Evolutionary conservation across 2,329 filamentous ascomycete genomes (phyloP).

Genomic region (Xylaria sp.): DNA sequence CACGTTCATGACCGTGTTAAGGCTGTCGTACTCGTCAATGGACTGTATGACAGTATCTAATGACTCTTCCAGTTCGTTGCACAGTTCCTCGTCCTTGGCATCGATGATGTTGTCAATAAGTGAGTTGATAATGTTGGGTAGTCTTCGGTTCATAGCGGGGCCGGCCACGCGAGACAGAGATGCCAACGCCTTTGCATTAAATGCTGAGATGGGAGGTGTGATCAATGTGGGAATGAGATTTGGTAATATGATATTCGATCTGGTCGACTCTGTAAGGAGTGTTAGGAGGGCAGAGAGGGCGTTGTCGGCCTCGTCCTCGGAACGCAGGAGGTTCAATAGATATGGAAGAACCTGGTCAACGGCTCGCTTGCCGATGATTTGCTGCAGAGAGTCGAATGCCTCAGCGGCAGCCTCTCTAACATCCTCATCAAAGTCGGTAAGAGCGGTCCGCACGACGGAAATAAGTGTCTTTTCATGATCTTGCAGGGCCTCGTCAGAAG

Average conservation of each 20-base stretch:
- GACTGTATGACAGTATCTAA: constrained; percentile 92
- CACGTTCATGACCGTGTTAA: constrained; percentile 95
- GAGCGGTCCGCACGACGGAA: constrained; percentile 89
- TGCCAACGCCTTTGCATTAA: constrained; percentile 93
- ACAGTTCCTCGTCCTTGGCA: constrained; percentile 77
- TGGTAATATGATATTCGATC: constrained; percentile 95
- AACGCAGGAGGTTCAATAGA: constrained; percentile 87
- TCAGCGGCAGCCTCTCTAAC: constrained; percentile 96
- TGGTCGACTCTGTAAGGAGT: constrained; percentile 88
- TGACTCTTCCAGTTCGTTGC: constrained; percentile 76
- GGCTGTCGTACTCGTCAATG: constrained; percentile 93
- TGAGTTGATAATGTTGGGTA: constrained; percentile 90
- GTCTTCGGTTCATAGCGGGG: constrained; percentile 85
- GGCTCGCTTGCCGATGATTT: constrained; percentile 91
- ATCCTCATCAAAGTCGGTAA: constrained; percentile 88
- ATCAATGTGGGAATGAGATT: constrained; percentile 95
- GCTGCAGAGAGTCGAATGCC: constrained; percentile 94
- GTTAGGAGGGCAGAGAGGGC: constrained; percentile 92
- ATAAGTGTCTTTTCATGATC: constrained; percentile 96
- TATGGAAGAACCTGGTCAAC: constrained; percentile 95
- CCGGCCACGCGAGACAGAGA: constrained; percentile 93
- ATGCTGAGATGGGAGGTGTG: constrained; percentile 87
- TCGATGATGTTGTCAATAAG: constrained; percentile 92
- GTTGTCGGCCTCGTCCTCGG: constrained; percentile 88
- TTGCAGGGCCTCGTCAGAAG: constrained; percentile 86